Evolutionary conservation across 176 grass and related monocot genomes (phyloP).

Genomic region (Oryza officinalis): DNA sequence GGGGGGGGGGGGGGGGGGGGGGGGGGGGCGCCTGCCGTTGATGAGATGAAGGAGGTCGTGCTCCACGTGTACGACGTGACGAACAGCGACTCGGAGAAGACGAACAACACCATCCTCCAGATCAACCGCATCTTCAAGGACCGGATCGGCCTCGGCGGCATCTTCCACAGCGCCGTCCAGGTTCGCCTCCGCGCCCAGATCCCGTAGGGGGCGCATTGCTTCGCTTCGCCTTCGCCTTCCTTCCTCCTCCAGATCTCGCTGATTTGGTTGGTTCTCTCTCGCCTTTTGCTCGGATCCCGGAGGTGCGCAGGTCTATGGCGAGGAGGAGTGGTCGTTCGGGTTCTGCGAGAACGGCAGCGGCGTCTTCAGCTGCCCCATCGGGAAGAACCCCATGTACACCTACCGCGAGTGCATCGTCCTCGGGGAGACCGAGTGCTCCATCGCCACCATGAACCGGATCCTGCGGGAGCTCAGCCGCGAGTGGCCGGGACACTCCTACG

Average conservation of each 20-base stretch:
- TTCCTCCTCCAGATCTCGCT: slow-evolving; percentile 41
- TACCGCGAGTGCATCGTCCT: slow-evolving; percentile 89
- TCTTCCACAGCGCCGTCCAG: slow-evolving; percentile 99
- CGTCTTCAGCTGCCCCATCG: slow-evolving; percentile 86
- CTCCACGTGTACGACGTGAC: slow-evolving; percentile 98
- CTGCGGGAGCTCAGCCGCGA: slow-evolving; percentile 74
- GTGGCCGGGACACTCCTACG: slow-evolving; percentile 81
- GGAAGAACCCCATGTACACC: slow-evolving; percentile 98
- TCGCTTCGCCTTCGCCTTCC: background rate
- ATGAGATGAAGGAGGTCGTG: slow-evolving; percentile 88
- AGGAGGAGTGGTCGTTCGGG: slow-evolving; percentile 98
- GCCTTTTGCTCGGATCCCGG: background rate
- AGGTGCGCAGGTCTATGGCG: slow-evolving; percentile 75
- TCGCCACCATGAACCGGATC: slow-evolving; percentile 69
- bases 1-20: background rate
- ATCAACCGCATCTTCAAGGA: slow-evolving; percentile 99
- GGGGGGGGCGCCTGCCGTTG: background rate
- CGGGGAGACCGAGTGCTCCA: slow-evolving; percentile 76
- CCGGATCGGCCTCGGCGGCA: slow-evolving; percentile 96
- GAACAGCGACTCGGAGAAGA: slow-evolving; percentile 94
- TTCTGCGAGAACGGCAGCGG: slow-evolving; percentile 88
- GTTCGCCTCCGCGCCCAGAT: slow-evolving; percentile 34
- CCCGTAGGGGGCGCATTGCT: slow-evolving; percentile 16
- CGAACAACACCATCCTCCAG: slow-evolving; percentile 97
- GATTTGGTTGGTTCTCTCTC: background rate